Evolutionary conservation across 768 basidiomycete species (phyloP).

Genomic region (Leccinum variicolor): DNA sequence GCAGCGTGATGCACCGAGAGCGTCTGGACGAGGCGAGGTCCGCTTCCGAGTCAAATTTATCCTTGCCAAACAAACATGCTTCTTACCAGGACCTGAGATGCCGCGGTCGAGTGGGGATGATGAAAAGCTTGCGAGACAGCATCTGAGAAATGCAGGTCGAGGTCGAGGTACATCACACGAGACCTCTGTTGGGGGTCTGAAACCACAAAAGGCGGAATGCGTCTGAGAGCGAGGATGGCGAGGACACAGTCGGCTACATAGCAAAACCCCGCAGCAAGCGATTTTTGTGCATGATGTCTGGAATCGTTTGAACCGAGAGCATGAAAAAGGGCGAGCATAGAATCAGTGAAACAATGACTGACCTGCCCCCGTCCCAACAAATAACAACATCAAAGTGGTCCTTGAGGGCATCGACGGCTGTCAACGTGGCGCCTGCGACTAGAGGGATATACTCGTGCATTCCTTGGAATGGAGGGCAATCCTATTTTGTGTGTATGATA

Average conservation of each 20-base stretch:
- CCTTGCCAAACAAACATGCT: neutral
- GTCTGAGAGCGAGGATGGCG: slow-evolving; percentile 69
- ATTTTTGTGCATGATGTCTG: slow-evolving; percentile 83
- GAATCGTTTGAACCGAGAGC: neutral
- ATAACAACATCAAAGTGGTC: slow-evolving; percentile 58
- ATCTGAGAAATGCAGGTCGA: slow-evolving; percentile 91
- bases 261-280: slow-evolving; percentile 84
- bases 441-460: slow-evolving; percentile 66
- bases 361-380: slow-evolving; percentile 92
- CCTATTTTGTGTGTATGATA: slow-evolving; percentile 40
- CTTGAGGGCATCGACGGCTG: slow-evolving; percentile 62
- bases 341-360: slow-evolving; percentile 4
- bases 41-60: neutral
- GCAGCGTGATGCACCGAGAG: slow-evolving; percentile 83
- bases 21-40: slow-evolving; percentile 40
- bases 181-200: slow-evolving; percentile 35
- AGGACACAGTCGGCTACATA: slow-evolving; percentile 91
- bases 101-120: slow-evolving; percentile 32
- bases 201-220: slow-evolving; percentile 23
- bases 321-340: neutral
- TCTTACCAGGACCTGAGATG: slow-evolving; percentile 48
- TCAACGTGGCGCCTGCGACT: slow-evolving; percentile 75
- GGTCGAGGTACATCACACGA: slow-evolving; percentile 85
- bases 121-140: slow-evolving; percentile 79
- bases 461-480: slow-evolving; percentile 75